A percentile compares a stretch with the other conserved stretches of the same genome.
Evolutionary conservation across 2,329 filamentous ascomycete genomes (phyloP).

Genomic region (Sporothrix curviconia): DNA sequence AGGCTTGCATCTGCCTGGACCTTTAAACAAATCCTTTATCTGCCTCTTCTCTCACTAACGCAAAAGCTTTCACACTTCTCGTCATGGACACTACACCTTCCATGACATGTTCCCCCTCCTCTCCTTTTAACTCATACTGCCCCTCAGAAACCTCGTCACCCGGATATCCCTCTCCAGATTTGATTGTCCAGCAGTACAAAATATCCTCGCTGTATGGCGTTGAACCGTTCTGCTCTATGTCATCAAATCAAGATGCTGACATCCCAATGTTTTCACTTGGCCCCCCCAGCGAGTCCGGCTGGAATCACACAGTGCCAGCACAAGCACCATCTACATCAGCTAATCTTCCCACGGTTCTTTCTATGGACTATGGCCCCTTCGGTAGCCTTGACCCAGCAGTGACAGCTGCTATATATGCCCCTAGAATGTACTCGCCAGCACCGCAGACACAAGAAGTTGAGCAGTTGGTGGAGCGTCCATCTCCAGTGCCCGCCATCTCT

Average conservation of each 20-base stretch:
- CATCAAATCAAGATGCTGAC: constrained; percentile 32
- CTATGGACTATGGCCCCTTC: constrained; percentile 47
- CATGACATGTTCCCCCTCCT: constrained; percentile 38
- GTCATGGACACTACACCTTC: constrained; percentile 47
- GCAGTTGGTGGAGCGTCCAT: neutral
- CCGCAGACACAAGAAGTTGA: constrained; percentile 23
- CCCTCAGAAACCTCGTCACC: constrained; percentile 35
- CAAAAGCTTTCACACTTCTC: neutral
- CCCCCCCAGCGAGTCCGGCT: constrained; percentile 37
- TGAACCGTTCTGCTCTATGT: constrained; percentile 34
- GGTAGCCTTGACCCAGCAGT: constrained; percentile 38
- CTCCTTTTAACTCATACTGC: constrained; percentile 39
- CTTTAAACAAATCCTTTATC: no score
- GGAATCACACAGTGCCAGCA: constrained; percentile 36
- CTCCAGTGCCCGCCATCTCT: neutral
- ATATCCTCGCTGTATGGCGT: constrained; percentile 35
- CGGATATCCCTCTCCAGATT: constrained; percentile 41
- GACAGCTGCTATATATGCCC: constrained; percentile 35
- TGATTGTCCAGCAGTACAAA: constrained; percentile 38
- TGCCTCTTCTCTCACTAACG: no score
- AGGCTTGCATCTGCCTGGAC: no score
- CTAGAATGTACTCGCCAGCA: constrained; percentile 38
- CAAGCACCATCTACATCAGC: constrained; percentile 35
- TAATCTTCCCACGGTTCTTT: constrained; percentile 39
- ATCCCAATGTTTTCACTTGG: constrained; percentile 33